A percentile compares a stretch with the other conserved stretches of the same genome.
phyloP scores from a whole-genome alignment of 768 basidiomycete genomes.

The Suillus discolor region DNA sequence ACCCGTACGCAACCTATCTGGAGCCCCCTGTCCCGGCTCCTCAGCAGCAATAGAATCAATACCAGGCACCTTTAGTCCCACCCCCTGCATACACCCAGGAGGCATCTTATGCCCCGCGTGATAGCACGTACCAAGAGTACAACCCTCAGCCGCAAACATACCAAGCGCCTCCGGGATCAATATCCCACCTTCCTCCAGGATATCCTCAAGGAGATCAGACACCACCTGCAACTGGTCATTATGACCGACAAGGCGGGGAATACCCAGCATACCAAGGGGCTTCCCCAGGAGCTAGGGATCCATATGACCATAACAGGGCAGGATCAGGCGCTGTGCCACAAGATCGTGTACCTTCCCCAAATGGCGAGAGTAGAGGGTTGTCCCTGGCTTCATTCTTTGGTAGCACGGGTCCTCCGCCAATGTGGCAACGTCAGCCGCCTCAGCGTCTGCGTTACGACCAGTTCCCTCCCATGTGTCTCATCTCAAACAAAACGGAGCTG shows the following conservation, averaged over 20 bases:
- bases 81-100: constrained; percentile 14
- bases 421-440: constrained; percentile 28
- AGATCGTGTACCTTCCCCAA: constrained; percentile 8
- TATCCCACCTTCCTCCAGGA: constrained; percentile 8
- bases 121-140: constrained; percentile 15
- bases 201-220: constrained; percentile 9
- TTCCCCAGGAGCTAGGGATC: neutral
- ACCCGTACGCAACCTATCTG: constrained; percentile 8
- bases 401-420: constrained; percentile 24
- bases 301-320: neutral
- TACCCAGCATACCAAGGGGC: neutral
- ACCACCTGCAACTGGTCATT: constrained; percentile 9
- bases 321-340: constrained; percentile 9
- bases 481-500: constrained; percentile 31
- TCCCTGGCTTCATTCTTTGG: constrained; percentile 31
- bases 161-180: constrained; percentile 5
- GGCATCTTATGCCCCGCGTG: constrained; percentile 11
- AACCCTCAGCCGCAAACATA: constrained; percentile 14
- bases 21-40: constrained; percentile 8
- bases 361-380: constrained; percentile 7
- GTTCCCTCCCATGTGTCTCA: constrained; percentile 33
- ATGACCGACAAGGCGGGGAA: constrained; percentile 12
- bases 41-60: constrained; percentile 12
- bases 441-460: constrained; percentile 18
- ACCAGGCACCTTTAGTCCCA: constrained; percentile 11